phyloP scores from a whole-genome alignment of 108 stramenopile species.

The Skeletonema costatum region DNA sequence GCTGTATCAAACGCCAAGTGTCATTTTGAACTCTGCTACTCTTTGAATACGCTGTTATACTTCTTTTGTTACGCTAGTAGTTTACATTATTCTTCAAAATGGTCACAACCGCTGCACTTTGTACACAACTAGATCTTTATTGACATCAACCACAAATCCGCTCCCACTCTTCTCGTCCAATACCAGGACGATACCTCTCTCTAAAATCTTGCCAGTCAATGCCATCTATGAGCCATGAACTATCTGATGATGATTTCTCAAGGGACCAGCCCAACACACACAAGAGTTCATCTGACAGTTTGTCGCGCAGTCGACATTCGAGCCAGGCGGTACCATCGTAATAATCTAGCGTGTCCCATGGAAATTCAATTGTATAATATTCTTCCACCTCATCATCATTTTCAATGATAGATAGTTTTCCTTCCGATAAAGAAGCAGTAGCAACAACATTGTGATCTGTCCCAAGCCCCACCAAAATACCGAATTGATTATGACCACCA shows the following conservation, averaged over 20 bases:
- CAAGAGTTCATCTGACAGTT: constrained; percentile 43
- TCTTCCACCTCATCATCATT: constrained; percentile 5
- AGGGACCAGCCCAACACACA: constrained; percentile 71
- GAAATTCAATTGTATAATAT: constrained; percentile 59
- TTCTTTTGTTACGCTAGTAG: no score
- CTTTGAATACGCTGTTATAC: no score
- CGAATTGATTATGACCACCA: constrained; percentile 70
- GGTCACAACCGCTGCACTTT: not conserved
- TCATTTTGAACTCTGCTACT: not conserved
- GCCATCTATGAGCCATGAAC: constrained; percentile 68
- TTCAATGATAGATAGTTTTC: not conserved
- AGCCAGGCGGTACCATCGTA: constrained; percentile 72
- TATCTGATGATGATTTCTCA: constrained; percentile 36
- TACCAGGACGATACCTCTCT: constrained; percentile 70
- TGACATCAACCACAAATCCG: constrained; percentile 52
- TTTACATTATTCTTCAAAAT: no score
- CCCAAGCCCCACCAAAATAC: constrained; percentile 59
- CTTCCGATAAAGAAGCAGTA: not conserved
- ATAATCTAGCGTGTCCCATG: constrained; percentile 59
- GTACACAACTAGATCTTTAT: not conserved
- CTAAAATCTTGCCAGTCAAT: constrained; percentile 89
- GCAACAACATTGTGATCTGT: constrained; percentile 17
- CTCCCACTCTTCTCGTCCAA: constrained; percentile 83
- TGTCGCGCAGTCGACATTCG: constrained; percentile 64
- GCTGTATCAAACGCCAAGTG: not conserved